These are phyloP conservation scores for Lentinula edodes DNA, from an alignment of 768 basidiomycete genomes.

Conservation along the genomic window DNA sequence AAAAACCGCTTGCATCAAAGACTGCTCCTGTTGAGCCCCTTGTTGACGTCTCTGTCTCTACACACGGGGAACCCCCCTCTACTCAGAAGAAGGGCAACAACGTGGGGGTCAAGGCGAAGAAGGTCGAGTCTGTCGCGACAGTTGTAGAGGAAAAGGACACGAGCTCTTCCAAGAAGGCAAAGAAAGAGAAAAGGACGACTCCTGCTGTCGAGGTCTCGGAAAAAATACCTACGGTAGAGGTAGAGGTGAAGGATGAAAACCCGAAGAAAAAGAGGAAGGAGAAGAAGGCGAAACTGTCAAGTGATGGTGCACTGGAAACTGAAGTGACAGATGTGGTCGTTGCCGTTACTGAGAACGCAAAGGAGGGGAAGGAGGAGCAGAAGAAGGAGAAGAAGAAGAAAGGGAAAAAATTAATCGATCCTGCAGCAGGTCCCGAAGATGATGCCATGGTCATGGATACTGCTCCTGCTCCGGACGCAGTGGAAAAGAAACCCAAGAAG, in stretches of 20 bases:
- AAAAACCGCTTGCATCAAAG: background rate
- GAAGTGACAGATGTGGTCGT: constrained; percentile 10
- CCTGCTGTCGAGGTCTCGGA: background rate
- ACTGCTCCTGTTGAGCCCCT: background rate
- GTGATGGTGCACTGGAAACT: constrained; percentile 12
- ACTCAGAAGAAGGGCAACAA: background rate
- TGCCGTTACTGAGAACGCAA: constrained; percentile 3
- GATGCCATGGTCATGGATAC: background rate
- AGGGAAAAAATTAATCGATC: constrained; percentile 6
- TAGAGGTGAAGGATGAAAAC: constrained; percentile 7
- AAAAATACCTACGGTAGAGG: constrained; percentile 7
- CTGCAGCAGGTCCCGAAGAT: background rate
- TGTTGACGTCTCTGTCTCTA: too few relatives aligned
- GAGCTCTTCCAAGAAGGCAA: background rate
- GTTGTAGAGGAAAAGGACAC: background rate
- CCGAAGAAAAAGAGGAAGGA: constrained; percentile 16
- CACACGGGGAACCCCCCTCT: background rate
- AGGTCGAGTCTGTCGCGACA: constrained; percentile 7
- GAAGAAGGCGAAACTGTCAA: constrained; percentile 7
- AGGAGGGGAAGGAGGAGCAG: constrained; percentile 7
- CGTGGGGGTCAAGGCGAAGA: constrained; percentile 12
- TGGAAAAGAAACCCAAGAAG: constrained; percentile 7
- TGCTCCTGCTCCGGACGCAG: background rate
- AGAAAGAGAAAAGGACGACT: background rate
- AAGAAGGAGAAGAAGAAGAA: constrained; percentile 15